phyloP scores from a whole-genome alignment of 2,329 filamentous ascomycete genomes.

The Colletotrichum sp. region DNA sequence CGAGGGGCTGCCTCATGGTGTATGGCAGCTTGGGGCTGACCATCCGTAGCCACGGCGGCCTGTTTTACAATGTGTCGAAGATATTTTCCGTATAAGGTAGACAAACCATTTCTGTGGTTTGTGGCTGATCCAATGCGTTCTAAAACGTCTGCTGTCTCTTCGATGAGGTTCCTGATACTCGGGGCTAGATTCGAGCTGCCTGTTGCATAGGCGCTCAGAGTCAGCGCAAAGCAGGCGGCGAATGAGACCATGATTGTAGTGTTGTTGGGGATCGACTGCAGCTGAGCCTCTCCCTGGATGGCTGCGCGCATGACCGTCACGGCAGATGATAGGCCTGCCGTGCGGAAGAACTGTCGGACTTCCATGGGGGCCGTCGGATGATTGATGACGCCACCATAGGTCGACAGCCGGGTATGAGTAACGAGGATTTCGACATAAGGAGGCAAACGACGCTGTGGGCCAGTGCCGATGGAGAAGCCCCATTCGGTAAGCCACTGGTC shows the following conservation, averaged over 20 bases:
- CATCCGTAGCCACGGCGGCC: constrained; percentile 30
- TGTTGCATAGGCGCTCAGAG: constrained; percentile 63
- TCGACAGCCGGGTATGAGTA: constrained; percentile 75
- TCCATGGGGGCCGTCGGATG: constrained; percentile 73
- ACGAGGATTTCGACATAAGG: constrained; percentile 79
- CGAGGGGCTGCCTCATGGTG: not conserved
- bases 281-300: constrained; percentile 72
- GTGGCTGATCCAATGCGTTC: constrained; percentile 73
- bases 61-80: constrained; percentile 48
- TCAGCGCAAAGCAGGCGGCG: constrained; percentile 72
- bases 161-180: constrained; percentile 67
- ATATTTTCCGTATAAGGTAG: constrained; percentile 54
- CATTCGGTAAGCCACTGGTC: constrained; percentile 69
- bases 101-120: constrained; percentile 70
- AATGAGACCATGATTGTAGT: constrained; percentile 82
- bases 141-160: constrained; percentile 71
- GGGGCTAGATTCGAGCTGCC: constrained; percentile 64
- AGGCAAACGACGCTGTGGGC: constrained; percentile 63
- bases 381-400: constrained; percentile 77
- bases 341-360: constrained; percentile 75
- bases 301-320: constrained; percentile 78
- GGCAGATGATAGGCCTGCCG: constrained; percentile 73
- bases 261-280: constrained; percentile 81
- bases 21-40: not conserved
- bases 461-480: constrained; percentile 61